phyloP scores from a whole-genome alignment of 2,329 filamentous ascomycete species.

The Colletotrichum cuscutae region DNA sequence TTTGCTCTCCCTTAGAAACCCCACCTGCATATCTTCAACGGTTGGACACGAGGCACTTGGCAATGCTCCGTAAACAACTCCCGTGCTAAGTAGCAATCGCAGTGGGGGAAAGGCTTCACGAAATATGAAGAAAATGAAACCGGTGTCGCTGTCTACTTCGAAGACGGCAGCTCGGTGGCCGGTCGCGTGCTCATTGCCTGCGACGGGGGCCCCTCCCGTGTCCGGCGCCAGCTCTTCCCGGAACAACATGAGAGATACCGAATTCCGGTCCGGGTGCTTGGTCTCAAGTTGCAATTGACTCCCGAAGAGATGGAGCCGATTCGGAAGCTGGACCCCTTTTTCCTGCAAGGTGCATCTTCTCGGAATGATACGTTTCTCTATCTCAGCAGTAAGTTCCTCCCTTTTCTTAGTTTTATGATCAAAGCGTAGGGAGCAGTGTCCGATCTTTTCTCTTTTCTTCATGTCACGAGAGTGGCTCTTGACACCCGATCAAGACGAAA shows the following conservation, averaged over 20 bases:
- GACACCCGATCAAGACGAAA: background rate
- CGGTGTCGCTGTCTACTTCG: slow-evolving; percentile 56
- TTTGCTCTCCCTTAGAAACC: slow-evolving; percentile 35
- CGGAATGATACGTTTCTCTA: slow-evolving; percentile 62
- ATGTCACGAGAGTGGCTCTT: background rate
- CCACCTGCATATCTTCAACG: background rate
- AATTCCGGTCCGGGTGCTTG: slow-evolving; percentile 61
- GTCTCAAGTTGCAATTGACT: slow-evolving; percentile 54
- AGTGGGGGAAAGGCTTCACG: slow-evolving; percentile 54
- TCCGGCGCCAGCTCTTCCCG: slow-evolving; percentile 51
- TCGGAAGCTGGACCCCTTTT: slow-evolving; percentile 60
- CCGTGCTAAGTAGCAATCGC: background rate
- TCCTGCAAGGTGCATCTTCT: slow-evolving; percentile 65
- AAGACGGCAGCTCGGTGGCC: slow-evolving; percentile 52
- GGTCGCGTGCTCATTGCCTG: slow-evolving; percentile 61
- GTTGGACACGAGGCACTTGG: background rate
- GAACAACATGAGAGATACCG: slow-evolving; percentile 45
- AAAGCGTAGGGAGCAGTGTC: background rate
- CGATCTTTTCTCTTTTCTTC: background rate
- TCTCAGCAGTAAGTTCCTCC: slow-evolving; percentile 55
- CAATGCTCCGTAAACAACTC: background rate
- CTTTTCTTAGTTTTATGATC: background rate
- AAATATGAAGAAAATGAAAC: slow-evolving; percentile 39
- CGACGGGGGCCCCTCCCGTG: slow-evolving; percentile 59
- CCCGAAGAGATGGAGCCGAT: slow-evolving; percentile 53